phyloP scores from a whole-genome alignment of 192 early-diverging fungal species.

The Backusella circina region DNA sequence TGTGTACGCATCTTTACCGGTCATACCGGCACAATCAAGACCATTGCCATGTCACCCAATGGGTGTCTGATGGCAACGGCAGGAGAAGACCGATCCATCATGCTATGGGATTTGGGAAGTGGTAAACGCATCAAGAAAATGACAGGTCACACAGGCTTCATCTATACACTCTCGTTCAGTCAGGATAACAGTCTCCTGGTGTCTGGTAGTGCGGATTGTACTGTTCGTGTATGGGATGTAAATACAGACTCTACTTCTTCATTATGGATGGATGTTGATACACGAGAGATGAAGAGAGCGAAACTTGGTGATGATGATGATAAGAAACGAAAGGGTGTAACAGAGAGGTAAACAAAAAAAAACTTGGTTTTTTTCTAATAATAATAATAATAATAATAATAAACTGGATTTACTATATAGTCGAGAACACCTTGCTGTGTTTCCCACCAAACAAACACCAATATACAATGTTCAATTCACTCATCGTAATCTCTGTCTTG shows the following conservation, averaged over 20 bases:
- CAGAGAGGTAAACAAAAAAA: conserved; percentile 27
- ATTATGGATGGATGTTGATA: conserved; percentile 15
- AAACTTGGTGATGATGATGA: conserved; percentile 8
- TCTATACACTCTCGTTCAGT: conserved; percentile 88
- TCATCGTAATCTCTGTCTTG: conserved; percentile 79
- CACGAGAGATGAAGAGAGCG: neutral
- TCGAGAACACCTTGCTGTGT: conserved; percentile 63
- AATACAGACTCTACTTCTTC: conserved; percentile 43
- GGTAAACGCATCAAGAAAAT: conserved; percentile 82
- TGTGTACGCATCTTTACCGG: conserved; percentile 89
- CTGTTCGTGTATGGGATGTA: conserved; percentile 89
- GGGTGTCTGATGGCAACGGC: conserved; percentile 88
- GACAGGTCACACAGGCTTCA: conserved; percentile 76
- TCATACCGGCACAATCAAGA: conserved; percentile 77
- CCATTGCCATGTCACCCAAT: conserved; percentile 90
- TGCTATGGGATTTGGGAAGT: conserved; percentile 88
- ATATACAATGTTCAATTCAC: conserved; percentile 84
- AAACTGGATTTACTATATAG: conserved; percentile 11
- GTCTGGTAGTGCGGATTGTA: conserved; percentile 83
- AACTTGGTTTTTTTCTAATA: neutral
- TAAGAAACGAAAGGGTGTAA: conserved; percentile 22
- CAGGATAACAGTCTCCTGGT: conserved; percentile 75
- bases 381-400: too few relatives aligned
- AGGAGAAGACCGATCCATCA: conserved; percentile 77
- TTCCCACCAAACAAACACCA: conserved; percentile 90